A percentile compares a stretch with the other conserved stretches of the same genome.
Evolutionary conservation across 2,329 filamentous ascomycete genomes (phyloP).

Genomic region (Epichloe uncinata): DNA sequence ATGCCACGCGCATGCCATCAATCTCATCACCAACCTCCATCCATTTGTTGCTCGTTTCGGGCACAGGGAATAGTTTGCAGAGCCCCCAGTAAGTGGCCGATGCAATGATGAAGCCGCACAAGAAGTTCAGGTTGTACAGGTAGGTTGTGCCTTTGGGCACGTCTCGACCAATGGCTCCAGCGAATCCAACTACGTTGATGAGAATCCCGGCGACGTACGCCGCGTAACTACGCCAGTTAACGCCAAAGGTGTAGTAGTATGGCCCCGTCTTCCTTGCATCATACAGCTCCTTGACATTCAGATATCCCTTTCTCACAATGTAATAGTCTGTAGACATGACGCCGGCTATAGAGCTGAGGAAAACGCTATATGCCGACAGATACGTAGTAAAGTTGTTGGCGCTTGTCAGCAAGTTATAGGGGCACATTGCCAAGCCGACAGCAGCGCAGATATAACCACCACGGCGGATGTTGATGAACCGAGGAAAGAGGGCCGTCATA

Average conservation of each 20-base stretch:
- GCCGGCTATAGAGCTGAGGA: conserved; percentile 87
- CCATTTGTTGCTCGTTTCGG: conserved; percentile 63
- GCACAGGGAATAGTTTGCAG: conserved; percentile 56
- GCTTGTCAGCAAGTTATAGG: conserved; percentile 62
- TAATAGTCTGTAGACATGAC: conserved; percentile 88
- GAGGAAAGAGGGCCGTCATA: conserved; percentile 65
- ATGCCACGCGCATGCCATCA: conserved; percentile 36
- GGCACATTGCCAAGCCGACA: conserved; percentile 74
- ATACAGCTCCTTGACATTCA: conserved; percentile 69
- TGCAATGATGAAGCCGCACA: conserved; percentile 66
- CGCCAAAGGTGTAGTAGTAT: conserved; percentile 62
- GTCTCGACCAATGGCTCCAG: conserved; percentile 55
- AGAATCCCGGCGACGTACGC: conserved; percentile 75
- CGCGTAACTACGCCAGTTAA: conserved; percentile 73
- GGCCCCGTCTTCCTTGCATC: conserved; percentile 50
- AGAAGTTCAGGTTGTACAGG: conserved; percentile 86
- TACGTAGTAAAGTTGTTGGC: conserved; percentile 85
- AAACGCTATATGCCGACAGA: conserved; percentile 82
- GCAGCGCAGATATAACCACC: conserved; percentile 75
- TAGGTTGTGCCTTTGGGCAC: conserved; percentile 73
- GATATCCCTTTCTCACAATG: conserved; percentile 66
- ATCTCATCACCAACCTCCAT: conserved; percentile 59
- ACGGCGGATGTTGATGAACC: conserved; percentile 72
- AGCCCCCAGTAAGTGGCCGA: conserved; percentile 53
- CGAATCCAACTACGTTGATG: conserved; percentile 87